Conservation (phyloP, 148 eudicot species). For the Amaranthus palmeri region DNA sequence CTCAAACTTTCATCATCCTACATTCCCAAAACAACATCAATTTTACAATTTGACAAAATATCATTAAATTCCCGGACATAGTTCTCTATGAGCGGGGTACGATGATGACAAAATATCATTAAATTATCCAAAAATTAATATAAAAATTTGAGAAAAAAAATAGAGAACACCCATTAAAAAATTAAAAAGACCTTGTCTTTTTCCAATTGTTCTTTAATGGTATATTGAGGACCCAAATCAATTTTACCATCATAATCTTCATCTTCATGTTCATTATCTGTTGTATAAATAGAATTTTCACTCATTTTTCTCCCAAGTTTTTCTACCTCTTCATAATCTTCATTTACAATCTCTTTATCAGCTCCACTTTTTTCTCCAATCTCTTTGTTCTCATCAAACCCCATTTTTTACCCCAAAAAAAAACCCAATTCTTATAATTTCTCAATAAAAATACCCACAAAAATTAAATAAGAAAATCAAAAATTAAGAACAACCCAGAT, state of each 20-base stretch:
- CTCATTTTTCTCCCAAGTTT: conserved; percentile 41
- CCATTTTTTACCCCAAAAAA: conserved; percentile 29
- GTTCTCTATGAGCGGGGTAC: too few relatives aligned
- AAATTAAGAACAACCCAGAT: conserved; percentile 17
- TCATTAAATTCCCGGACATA: conserved; percentile 3
- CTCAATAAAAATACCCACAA: conserved; percentile 26
- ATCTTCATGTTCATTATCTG: conserved; percentile 52
- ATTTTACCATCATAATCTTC: conserved; percentile 45
- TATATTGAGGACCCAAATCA: conserved; percentile 63
- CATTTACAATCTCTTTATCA: neutral
- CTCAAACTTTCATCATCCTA: conserved; percentile 92
- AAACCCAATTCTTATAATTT: conserved; percentile 8
- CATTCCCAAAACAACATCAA: neutral
- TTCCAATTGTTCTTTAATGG: conserved; percentile 67
- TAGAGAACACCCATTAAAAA: neutral
- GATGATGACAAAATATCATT: conserved; percentile 2
- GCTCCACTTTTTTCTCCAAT: conserved; percentile 34
- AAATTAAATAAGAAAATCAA: neutral
- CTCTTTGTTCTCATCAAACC: conserved; percentile 44
- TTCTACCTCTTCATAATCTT: conserved; percentile 27
- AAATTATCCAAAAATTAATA: neutral
- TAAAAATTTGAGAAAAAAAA: neutral
- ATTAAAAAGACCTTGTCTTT: conserved; percentile 60
- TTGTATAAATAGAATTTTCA: conserved; percentile 44
- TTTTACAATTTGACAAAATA: neutral